phyloP scores from a whole-genome alignment of 106 monocot species.

The Gastrodia elata region DNA sequence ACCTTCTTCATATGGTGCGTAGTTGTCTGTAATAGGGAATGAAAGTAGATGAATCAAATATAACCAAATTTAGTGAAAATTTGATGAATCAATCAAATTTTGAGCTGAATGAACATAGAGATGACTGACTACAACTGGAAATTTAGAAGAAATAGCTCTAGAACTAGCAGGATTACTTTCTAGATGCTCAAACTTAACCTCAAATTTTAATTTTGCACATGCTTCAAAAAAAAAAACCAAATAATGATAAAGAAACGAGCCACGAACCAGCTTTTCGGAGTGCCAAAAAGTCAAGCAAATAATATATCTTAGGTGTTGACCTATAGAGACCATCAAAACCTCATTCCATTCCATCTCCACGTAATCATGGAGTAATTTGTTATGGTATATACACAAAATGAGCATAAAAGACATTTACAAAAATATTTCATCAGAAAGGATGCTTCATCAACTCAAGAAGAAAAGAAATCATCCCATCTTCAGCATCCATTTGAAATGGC shows the following conservation, averaged over 20 bases:
- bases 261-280: background rate
- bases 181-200: background rate
- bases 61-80: too few species aligned
- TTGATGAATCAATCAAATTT: too few species aligned
- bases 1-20: too few species aligned
- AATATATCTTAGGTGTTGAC: background rate
- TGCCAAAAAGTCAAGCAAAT: background rate
- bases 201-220: background rate
- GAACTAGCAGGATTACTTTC: background rate
- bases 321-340: background rate
- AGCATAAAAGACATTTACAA: background rate
- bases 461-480: background rate
- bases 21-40: too few species aligned
- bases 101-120: too few species aligned
- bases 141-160: background rate
- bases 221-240: background rate
- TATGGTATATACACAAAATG: background rate
- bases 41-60: too few species aligned
- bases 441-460: background rate
- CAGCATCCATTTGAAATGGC: conserved; percentile 1
- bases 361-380: background rate
- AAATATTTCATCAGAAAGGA: background rate
- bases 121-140: too few species aligned
- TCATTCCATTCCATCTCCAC: background rate
- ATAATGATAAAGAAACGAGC: background rate